Base-by-base conservation (phyloP, 2,329 filamentous ascomycete species). In the Xylariaceae sp. region DNA sequence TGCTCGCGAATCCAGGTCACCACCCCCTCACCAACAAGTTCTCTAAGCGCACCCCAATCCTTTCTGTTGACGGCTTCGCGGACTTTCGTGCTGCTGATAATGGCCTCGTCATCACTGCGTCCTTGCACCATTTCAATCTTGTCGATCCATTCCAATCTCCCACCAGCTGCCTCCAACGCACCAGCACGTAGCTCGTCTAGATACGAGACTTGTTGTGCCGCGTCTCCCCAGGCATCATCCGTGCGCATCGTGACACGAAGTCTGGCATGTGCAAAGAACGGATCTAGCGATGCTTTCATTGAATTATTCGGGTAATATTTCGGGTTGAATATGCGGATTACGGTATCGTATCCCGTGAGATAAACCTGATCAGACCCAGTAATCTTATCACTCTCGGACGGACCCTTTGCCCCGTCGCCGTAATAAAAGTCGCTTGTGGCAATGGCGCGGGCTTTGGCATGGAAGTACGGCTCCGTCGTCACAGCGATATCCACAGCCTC, bases 301-400 rank as follows among this genome's bases (percentile, higher is more conserved):
- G 66, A n/a, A 54, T 56, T 66, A 51, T 68, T 34, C 64, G 73
- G 58, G 65, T 90, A 89, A 70, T 92, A 92, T 67, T 87, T 88
- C 0, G 86, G 79, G 46, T 88, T 76, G 50, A 88, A 81, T 49
- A 92, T 82, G 18, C 88, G 80, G 15, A 87, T 81, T 6, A 92
- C 71, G 0, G 88, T 92, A 63, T 92, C 88, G 66, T 84, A 92
- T 26, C 89, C 89, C 1, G 83, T 80, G 2, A 92, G 78, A 63
- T 88, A 88, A 3, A 88, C 72, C 63, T 90, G 86, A 49, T 78
- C 72, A 7, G 68, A 65, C 9, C 30, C 36, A 0, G 16, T 29
- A 12, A 52, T 29, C 13, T 52, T 29, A 19, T 42, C 39, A 39
- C 45, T 34, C 13, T 36, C 41, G 1, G 41, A 15, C 10, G 40